Evolutionary conservation across 495 filamentous ascomycete species (phyloP), one percentile per base, ranked within the genome.

Genomic region (Penicillium samsonianum): DNA sequence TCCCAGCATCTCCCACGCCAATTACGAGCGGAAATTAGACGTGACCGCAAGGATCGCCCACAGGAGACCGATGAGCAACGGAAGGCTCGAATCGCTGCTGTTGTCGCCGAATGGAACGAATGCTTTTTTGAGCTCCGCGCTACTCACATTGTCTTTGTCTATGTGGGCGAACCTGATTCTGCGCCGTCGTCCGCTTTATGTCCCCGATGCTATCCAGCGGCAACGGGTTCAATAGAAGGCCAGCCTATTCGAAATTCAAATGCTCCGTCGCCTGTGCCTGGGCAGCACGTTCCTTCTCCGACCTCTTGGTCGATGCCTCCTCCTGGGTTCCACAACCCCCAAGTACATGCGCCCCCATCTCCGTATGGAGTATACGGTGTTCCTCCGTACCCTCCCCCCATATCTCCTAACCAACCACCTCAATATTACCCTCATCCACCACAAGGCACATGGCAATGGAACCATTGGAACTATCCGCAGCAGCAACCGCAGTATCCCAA

Each of bases 61-160:
- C 70, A 75, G 51, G 77, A 80, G 56, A 72, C 74, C 1, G 72
- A 78, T 47, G 73, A 76, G 25, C 64, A 78, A 58, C 73, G 78
- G 8, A 68, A 62, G 40, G 59, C 63, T 10, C 71, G 75, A 12
- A 75, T 82, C 30, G 47, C 73, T 30, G 73, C 74, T 8, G 75
- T 79, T 5, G 67, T 81, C 23, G 67, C 66, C 11, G 80, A 82
- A 61, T 83, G 80, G 80, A 83, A 83, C 50, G 71, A 76, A 47
- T 73, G 70, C 33, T 83, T 83, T 44, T 83, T 83, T 41, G 70
- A 69, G 3, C 73, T 69, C 16, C 76, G 80, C 43, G 70, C 64
- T 22, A 64, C 71, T 25, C 63, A 67, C 2, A 69, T 82, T 17
- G 57, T 62, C 8, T 75, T 71, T 52, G 63, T 70, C 28, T 78